phyloP scores from a whole-genome alignment of 306 rosid genomes.

The Boehmeria nivea region DNA sequence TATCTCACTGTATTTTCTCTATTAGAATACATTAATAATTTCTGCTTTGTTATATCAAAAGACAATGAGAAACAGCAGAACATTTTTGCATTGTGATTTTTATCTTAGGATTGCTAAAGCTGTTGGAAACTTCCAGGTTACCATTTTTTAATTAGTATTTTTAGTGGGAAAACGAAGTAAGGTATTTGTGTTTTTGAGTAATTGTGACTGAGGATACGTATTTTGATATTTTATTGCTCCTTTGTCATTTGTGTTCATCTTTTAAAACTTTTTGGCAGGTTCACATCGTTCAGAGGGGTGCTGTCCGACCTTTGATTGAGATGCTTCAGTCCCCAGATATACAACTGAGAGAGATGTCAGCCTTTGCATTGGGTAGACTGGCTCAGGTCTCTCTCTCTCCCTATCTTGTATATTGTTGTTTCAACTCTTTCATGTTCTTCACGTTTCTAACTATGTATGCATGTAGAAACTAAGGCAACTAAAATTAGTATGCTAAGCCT shows the following conservation, averaged over 20 bases:
- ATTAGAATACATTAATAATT: not conserved
- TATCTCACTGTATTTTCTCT: conserved; percentile 9
- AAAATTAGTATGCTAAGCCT: no score
- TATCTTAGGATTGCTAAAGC: no score
- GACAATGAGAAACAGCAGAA: not conserved
- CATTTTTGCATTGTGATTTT: conserved; percentile 1
- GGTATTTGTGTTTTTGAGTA: conserved; percentile 1
- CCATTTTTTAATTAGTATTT: no score
- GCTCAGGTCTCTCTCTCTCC: conserved; percentile 61
- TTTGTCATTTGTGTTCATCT: conserved; percentile 5
- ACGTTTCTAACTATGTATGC: not conserved
- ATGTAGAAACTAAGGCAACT: not conserved
- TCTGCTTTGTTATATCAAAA: not conserved
- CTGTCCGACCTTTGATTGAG: conserved; percentile 91
- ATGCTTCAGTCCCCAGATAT: conserved; percentile 96
- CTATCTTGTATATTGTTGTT: no score
- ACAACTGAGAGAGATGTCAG: conserved; percentile 95
- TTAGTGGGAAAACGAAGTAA: not conserved
- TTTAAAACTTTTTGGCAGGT: conserved; percentile 44
- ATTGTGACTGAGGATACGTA: conserved; percentile 7
- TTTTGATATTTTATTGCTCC: not conserved
- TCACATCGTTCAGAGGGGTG: conserved; percentile 97
- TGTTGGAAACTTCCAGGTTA: no score
- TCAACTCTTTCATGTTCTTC: not conserved
- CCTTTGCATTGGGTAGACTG: conserved; percentile 96